Evolutionary conservation across 306 rosid genomes (phyloP).

Genomic region (Hylodesmum podocarpum): DNA sequence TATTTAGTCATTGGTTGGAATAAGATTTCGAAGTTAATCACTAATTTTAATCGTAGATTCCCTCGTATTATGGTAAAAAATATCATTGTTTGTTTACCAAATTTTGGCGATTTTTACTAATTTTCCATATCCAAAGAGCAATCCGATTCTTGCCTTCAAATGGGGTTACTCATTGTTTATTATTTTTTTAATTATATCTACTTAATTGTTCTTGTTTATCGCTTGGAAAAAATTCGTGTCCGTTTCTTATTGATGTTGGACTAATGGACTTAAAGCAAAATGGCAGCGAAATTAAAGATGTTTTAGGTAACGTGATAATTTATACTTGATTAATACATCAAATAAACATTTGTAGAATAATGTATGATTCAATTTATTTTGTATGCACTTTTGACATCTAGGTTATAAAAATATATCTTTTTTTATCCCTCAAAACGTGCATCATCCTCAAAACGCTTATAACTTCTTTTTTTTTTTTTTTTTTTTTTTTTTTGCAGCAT

Average conservation of each 20-base stretch:
- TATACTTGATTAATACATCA: not conserved
- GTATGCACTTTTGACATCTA: not conserved
- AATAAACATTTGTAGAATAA: not conserved
- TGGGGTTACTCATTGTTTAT: not conserved
- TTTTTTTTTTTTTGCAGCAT: slow-evolving; percentile 50
- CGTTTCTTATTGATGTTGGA: not conserved
- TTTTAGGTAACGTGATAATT: not conserved
- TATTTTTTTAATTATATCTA: not conserved
- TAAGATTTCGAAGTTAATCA: no score
- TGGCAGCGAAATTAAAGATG: not conserved
- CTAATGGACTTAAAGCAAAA: not conserved
- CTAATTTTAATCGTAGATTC: no score
- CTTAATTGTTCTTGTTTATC: not conserved
- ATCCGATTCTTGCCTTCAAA: not conserved
- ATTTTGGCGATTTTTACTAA: not conserved
- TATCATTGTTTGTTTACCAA: not conserved
- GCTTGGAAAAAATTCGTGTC: not conserved
- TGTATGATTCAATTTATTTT: not conserved
- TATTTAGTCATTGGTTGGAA: no score
- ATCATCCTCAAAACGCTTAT: no score
- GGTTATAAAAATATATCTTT: not conserved
- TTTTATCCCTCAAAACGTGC: not conserved
- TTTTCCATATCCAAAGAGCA: not conserved
- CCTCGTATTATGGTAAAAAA: no score
- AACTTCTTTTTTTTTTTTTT: no score